Conservation (phyloP, 768 basidiomycete species). For the Hemileccinum rubropunctum region DNA sequence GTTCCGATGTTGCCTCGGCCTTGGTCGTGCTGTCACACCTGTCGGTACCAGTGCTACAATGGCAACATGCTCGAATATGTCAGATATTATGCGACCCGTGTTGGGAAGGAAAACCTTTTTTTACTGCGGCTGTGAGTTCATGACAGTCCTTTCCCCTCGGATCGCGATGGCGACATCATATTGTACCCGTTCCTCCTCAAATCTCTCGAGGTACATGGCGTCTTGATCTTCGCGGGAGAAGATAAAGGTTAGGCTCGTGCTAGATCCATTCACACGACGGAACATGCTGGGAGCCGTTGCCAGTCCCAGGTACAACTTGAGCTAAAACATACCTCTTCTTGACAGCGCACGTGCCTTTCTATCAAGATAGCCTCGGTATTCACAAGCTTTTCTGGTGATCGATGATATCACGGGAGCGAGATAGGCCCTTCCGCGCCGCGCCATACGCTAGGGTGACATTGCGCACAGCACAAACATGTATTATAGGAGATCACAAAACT, state of each 20-base stretch:
- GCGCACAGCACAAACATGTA: not conserved
- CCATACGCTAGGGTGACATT: not conserved
- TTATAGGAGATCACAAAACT: conserved; percentile 7
- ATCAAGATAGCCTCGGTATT: conserved; percentile 2
- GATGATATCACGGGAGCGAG: conserved; percentile 10
- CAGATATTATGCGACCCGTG: not conserved
- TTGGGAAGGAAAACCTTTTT: not conserved
- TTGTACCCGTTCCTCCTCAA: not conserved
- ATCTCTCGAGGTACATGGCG: conserved; percentile 4
- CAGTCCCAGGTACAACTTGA: conserved; percentile 11
- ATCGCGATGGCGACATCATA: not conserved
- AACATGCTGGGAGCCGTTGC: conserved; percentile 4
- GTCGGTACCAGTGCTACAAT: not conserved
- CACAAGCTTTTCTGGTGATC: conserved; percentile 2
- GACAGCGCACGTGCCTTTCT: conserved; percentile 9
- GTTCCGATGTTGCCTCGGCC: not conserved
- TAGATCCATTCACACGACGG: conserved; percentile 22
- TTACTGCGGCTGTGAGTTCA: not conserved
- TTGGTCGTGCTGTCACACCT: conserved; percentile 1
- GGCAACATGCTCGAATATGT: not conserved
- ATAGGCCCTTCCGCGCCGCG: not conserved
- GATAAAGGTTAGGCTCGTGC: not conserved
- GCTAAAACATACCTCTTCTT: conserved; percentile 3
- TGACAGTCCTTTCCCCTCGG: not conserved
- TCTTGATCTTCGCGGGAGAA: conserved; percentile 30